phyloP scores from a whole-genome alignment of 2,329 filamentous ascomycete genomes.

The Cryphonectria parasitica region DNA sequence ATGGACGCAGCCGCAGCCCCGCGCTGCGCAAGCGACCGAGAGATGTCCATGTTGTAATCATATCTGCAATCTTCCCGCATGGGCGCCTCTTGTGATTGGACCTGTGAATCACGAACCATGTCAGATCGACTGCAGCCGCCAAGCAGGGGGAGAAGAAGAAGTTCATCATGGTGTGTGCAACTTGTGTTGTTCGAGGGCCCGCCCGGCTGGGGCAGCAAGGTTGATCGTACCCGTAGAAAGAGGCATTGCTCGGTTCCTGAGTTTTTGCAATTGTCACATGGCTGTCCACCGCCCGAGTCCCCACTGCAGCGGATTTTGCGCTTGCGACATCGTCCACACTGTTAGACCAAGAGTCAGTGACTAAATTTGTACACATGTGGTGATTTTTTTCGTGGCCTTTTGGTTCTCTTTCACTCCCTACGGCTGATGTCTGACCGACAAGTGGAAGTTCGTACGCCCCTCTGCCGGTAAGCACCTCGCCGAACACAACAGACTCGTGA shows the following conservation, averaged over 20 bases:
- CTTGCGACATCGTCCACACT: constrained; percentile 90
- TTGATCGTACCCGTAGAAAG: constrained; percentile 71
- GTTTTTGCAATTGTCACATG: constrained; percentile 82
- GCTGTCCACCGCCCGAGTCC: constrained; percentile 73
- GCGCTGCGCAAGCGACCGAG: constrained; percentile 40
- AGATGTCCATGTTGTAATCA: constrained; percentile 43
- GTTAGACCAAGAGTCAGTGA: constrained; percentile 24
- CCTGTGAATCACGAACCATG: constrained; percentile 34
- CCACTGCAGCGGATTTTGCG: constrained; percentile 95
- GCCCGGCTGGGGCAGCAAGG: neutral
- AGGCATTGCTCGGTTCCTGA: constrained; percentile 73
- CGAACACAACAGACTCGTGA: neutral
- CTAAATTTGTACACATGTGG: neutral
- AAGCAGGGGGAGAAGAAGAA: neutral
- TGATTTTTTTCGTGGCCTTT: neutral
- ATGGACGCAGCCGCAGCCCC: constrained; percentile 30
- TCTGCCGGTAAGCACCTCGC: neutral
- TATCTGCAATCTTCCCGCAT: constrained; percentile 41
- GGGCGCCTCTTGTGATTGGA: constrained; percentile 44
- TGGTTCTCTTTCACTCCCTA: neutral
- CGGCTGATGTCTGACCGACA: neutral
- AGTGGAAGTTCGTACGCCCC: neutral
- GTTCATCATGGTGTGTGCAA: neutral
- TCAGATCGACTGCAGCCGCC: constrained; percentile 13
- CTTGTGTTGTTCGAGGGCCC: neutral